These are phyloP conservation scores for Sporormia fimetaria DNA, from an alignment of 495 filamentous ascomycete species.

Conservation along the genomic window DNA sequence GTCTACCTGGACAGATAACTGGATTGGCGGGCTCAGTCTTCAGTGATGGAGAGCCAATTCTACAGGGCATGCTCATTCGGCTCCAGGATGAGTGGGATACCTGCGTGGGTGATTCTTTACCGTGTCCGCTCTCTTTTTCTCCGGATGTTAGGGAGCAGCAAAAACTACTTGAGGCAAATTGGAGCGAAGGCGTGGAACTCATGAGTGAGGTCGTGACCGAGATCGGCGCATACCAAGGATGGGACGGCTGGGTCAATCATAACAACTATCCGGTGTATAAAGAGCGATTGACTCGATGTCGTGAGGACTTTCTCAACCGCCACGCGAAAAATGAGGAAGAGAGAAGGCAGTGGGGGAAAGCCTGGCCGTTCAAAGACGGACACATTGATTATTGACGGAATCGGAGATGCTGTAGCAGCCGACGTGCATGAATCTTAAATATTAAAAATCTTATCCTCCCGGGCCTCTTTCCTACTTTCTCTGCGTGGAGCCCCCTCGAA, in stretches of 20 bases:
- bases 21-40: constrained; percentile 6
- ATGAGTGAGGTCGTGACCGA: constrained; percentile 6
- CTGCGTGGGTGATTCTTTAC: constrained; percentile 1
- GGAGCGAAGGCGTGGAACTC: constrained; percentile 7
- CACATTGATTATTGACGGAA: too few relatives aligned
- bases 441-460: too few relatives aligned
- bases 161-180: constrained; percentile 1
- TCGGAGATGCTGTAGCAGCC: too few relatives aligned
- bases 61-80: constrained; percentile 2
- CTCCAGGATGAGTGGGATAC: constrained; percentile 8
- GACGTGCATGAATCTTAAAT: too few relatives aligned
- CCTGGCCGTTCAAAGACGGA: constrained; percentile 11
- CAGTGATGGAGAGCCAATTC: constrained; percentile 3
- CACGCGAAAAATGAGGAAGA: constrained; percentile 8
- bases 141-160: constrained; percentile 3
- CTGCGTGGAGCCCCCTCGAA: too few relatives aligned
- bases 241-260: constrained; percentile 15
- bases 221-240: constrained; percentile 6
- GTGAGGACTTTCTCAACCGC: constrained; percentile 8
- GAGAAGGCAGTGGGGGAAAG: constrained; percentile 2
- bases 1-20: constrained; percentile 5
- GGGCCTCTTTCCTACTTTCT: too few relatives aligned
- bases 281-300: constrained; percentile 6
- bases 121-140: constrained; percentile 11
- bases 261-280: constrained; percentile 5